Conservation (phyloP, 2,329 filamentous ascomycete species). For the Claviceps quebecensis region DNA sequence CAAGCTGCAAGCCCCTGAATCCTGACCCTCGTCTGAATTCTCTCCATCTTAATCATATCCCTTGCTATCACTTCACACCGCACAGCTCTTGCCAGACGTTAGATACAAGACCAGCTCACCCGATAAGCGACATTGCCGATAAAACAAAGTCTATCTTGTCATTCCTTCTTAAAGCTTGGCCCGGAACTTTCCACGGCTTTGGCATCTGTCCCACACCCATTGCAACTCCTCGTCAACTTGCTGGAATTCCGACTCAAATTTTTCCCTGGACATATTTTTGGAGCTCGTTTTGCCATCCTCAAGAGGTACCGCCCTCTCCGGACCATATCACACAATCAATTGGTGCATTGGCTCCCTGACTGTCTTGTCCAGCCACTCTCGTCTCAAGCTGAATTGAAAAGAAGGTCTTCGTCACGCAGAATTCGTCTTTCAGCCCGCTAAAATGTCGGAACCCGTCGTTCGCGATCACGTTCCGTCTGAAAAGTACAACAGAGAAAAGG, state of each 20-base stretch:
- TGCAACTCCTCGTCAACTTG: not conserved
- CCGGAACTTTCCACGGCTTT: not conserved
- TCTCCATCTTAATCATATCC: not conserved
- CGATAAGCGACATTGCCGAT: not conserved
- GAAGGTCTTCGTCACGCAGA: no score
- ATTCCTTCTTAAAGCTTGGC: not conserved
- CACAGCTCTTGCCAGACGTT: not conserved
- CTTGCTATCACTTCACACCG: not conserved
- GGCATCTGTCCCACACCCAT: not conserved
- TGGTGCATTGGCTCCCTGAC: not conserved
- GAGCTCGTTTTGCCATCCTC: not conserved
- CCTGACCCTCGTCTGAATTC: conserved; percentile 1
- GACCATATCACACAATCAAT: not conserved
- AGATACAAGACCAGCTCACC: not conserved
- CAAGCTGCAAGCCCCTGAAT: conserved; percentile 1
- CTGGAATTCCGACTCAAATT: not conserved
- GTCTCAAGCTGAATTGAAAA: no score
- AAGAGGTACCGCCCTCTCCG: not conserved
- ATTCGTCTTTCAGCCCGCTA: not conserved
- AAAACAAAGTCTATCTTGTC: not conserved
- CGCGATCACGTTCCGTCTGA: conserved; percentile 5
- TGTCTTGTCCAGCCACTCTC: no score
- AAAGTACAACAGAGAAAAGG: conserved; percentile 2
- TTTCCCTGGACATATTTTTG: not conserved
- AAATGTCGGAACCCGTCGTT: conserved; percentile 4